Percentiles rank a stretch among this genome's conserved stretches.
Evolutionary conservation across 75 land plant genomes (phyloP).

Genomic region (Cryptomeria japonica): DNA sequence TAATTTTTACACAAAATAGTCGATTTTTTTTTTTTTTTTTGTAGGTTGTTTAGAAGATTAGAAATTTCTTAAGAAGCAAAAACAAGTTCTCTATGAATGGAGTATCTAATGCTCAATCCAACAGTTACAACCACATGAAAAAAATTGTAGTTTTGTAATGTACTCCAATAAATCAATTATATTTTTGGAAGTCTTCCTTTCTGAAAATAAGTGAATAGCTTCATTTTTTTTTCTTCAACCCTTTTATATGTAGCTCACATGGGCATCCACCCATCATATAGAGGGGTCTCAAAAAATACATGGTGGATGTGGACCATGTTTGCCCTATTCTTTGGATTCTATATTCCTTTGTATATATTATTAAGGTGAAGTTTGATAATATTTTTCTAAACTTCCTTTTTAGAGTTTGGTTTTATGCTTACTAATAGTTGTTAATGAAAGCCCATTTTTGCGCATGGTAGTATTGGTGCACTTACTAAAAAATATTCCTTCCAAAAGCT

Average conservation of each 20-base stretch:
- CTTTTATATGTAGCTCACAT: background rate
- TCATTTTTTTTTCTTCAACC: background rate
- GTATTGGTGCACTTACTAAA: background rate
- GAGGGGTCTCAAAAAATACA: background rate
- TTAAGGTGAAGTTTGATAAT: background rate
- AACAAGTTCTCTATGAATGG: background rate
- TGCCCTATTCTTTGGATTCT: background rate
- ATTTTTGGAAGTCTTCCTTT: conserved; percentile 2
- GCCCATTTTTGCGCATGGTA: background rate
- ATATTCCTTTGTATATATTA: background rate
- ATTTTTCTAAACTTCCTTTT: background rate
- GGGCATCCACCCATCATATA: background rate
- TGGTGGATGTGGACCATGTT: background rate
- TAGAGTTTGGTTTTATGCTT: background rate
- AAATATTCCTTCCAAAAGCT: background rate
- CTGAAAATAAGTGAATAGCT: background rate
- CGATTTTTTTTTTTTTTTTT: background rate
- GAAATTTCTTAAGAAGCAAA: background rate
- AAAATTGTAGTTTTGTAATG: background rate
- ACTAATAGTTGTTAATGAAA: background rate
- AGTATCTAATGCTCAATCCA: background rate
- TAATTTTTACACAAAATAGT: background rate
- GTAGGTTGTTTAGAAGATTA: background rate
- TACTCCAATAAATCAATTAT: background rate
- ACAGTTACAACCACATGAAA: background rate